Conservation (phyloP, 202 grass and related monocot genomes). For the Panicum hallii region DNA sequence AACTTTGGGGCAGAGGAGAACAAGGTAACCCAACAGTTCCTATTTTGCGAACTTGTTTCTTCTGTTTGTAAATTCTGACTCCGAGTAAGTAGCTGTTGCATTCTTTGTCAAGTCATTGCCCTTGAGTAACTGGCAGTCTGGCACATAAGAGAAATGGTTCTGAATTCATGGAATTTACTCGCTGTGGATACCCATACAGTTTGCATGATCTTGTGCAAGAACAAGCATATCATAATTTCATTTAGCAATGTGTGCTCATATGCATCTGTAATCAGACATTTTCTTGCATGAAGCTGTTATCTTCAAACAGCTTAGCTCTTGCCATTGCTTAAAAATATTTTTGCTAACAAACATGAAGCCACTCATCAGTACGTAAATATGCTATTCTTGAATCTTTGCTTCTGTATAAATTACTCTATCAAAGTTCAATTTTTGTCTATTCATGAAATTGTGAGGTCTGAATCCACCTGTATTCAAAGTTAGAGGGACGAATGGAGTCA, state of each 20-base stretch:
- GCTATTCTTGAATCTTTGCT: slow-evolving; percentile 25
- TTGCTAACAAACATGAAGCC: background rate
- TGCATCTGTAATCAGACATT: background rate
- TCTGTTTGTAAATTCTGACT: background rate
- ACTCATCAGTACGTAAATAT: slow-evolving; percentile 15
- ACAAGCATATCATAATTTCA: slow-evolving; percentile 16
- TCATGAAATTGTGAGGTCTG: slow-evolving; percentile 18
- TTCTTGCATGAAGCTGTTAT: slow-evolving; percentile 15
- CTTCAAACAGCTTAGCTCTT: background rate
- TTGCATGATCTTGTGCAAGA: slow-evolving; percentile 13
- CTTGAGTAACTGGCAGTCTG: background rate
- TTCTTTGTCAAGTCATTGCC: background rate
- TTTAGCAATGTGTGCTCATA: slow-evolving; percentile 1
- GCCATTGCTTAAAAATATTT: background rate
- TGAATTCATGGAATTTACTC: slow-evolving; percentile 5
- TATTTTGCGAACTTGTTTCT: slow-evolving; percentile 14
- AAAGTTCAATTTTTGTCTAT: background rate
- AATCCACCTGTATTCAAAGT: slow-evolving; percentile 14
- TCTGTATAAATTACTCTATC: background rate
- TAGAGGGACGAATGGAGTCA: background rate
- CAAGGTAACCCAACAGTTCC: slow-evolving; percentile 60
- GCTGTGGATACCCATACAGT: slow-evolving; percentile 7
- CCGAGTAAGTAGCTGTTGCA: background rate
- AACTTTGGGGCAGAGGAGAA: slow-evolving; percentile 72
- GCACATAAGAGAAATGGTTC: background rate